Conservation (phyloP, 192 early-diverging fungal genomes). For the Allomyces macrogynus region DNA sequence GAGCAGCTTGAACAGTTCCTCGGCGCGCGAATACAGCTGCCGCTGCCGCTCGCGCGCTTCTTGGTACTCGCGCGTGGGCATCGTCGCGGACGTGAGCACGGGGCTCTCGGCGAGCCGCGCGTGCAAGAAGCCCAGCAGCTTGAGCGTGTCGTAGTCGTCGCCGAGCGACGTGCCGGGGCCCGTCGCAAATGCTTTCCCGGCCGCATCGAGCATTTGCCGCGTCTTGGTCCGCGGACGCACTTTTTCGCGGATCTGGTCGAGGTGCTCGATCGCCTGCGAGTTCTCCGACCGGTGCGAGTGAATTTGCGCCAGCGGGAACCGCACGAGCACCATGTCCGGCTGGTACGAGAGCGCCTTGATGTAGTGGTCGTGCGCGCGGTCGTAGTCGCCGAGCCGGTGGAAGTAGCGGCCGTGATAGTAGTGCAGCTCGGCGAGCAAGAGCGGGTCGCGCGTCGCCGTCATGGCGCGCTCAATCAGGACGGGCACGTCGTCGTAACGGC, state of each 20-base stretch:
- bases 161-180: not conserved
- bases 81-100: not conserved
- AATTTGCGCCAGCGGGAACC: not conserved
- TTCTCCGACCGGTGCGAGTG: not conserved
- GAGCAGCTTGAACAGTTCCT: not conserved
- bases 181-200: too few species aligned
- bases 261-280: not conserved
- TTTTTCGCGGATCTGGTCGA: not conserved
- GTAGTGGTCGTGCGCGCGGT: not conserved
- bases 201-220: too few species aligned
- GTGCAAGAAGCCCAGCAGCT: not conserved
- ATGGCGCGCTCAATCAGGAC: not conserved
- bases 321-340: not conserved
- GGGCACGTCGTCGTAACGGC: not conserved
- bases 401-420: not conserved
- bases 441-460: not conserved
- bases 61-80: not conserved
- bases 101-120: not conserved
- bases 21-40: not conserved
- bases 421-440: not conserved
- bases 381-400: not conserved
- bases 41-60: not conserved
- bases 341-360: not conserved
- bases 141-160: constrained; percentile 1
- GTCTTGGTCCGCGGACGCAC: too few species aligned